Evolutionary conservation across 768 basidiomycete genomes (phyloP), one percentile per base, ranked within the genome.

Genomic region (Mycena latifolia): DNA sequence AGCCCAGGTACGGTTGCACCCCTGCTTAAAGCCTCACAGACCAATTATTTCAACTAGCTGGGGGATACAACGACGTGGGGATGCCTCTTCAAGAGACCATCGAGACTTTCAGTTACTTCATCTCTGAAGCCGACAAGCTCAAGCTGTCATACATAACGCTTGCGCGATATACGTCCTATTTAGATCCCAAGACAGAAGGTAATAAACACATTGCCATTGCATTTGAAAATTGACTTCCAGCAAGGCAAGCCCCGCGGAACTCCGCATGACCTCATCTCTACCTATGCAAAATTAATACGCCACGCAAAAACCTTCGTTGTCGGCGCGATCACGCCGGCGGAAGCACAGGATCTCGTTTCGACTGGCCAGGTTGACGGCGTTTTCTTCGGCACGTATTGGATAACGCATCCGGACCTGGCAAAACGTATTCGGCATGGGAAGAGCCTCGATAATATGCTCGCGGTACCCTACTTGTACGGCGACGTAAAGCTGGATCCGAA

Each of bases 31-130:
- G 14, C 85, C 84, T 25, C 22, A 43, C 14, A n/a, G 20, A 3
- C 41, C 5, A 39, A 39, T 15, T 39, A 43, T n/a, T 43, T 10
- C 20, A n/a, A 5, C 5, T 47, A 17, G 76, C 72, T 31, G 82
- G 81, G 24, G 81, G 81, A 10, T 81, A 80, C 67, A 85, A 85
- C 62, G 85, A 85, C 62, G 72, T 84, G 20, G 81, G 82, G 29
- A 84, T 85, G 82, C 79, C 82, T 1, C 72, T 85, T 10, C 69
- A 81, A 59, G 82, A 85, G 15, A 81, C 82, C 8, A 62, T 83
- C 37, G 79, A 79, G 22, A 83, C 82, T 0, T 85, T 63, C 74
- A 73, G 63, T 20, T 82, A 84, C 69, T 80, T 82, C 72, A 69
- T 84, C 57, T 66, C 72, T 17, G 80, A 82, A 61, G 78, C 80